Evolutionary conservation across 768 basidiomycete genomes (phyloP), one percentile per base, ranked within the genome.

Genomic region (Pholiota conissans): DNA sequence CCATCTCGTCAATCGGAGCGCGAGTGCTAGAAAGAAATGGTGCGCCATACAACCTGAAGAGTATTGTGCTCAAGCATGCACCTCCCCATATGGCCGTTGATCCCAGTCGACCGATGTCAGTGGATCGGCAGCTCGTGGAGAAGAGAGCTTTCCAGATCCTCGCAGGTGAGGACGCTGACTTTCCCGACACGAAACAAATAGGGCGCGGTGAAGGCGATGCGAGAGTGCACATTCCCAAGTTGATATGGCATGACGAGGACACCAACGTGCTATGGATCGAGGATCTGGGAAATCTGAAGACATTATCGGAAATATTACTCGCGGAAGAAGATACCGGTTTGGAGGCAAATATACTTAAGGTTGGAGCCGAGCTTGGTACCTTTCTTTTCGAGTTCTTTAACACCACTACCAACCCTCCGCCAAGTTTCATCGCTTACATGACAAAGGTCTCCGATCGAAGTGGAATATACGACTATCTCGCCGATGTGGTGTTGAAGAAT

Each of bases 201-300:
- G 53, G 39, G 20, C 6, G 14, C 10, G 45, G 55, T 11, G 55
- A 45, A 3, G 49, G 24, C 13, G 30, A 32, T 3, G 40, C 51
- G 49, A 27, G 39, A 1, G 39, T 61, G 13, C 51, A 32, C 11
- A 53, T 61, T n/a, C 60, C 60, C 7, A 52, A 34, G 28, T 32
- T 57, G 24, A 51, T 61, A 8, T 61, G 56, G 55, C 56, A 61
- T 24, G 60, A 61, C 24, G 49, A 26, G 18, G 49, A 57, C 9
- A 28, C 37, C 11, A 52, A 55, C 32, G 52, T 57, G 7, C 27
- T 61, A 20, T 61, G 60, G 60, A 57, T 61, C 39, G 60, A 57
- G 49, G 60, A 61, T 48, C 52, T 61, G 39, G 60, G 56, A 16
- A 13, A 28, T 16, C 54, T 57, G 52, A 54, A 46, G 51, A 50